phyloP scores from a whole-genome alignment of 164 flowering plant genomes.

The Akebia trifoliata region DNA sequence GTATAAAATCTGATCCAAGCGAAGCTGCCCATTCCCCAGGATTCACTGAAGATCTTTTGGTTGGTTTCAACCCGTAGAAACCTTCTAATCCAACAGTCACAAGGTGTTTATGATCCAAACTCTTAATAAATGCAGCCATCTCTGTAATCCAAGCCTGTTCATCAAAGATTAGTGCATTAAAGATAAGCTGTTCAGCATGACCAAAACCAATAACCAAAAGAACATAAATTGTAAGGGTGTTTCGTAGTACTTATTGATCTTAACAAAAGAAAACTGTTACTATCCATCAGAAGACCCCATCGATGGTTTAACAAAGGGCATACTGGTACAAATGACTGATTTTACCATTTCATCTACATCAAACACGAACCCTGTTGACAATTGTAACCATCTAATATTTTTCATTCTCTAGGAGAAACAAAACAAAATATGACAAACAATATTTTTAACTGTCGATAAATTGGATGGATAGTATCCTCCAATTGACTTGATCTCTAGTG shows the following conservation, averaged over 20 bases:
- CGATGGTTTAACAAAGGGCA: neutral
- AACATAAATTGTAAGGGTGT: neutral
- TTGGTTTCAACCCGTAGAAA: conserved; percentile 40
- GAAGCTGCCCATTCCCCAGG: conserved; percentile 62
- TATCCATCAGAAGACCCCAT: neutral
- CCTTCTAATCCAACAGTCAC: conserved; percentile 68
- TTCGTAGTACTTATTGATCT: neutral
- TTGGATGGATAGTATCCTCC: neutral
- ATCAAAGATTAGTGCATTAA: conserved; percentile 5
- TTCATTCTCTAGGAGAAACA: neutral
- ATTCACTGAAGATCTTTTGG: conserved; percentile 33
- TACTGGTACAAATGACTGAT: neutral
- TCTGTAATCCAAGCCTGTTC: conserved; percentile 53
- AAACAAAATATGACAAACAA: neutral
- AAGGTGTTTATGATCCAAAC: conserved; percentile 54
- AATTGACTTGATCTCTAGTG: neutral
- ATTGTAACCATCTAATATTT: neutral
- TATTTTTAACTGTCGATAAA: too few relatives aligned
- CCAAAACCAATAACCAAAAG: conserved; percentile 2
- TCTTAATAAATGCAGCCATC: conserved; percentile 53
- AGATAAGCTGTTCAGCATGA: neutral
- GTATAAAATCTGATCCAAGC: conserved; percentile 60
- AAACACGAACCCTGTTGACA: neutral
- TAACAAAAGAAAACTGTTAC: neutral
- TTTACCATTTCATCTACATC: neutral